Conservation (phyloP, 2,329 filamentous ascomycete species). For the Aphanocladium album region DNA sequence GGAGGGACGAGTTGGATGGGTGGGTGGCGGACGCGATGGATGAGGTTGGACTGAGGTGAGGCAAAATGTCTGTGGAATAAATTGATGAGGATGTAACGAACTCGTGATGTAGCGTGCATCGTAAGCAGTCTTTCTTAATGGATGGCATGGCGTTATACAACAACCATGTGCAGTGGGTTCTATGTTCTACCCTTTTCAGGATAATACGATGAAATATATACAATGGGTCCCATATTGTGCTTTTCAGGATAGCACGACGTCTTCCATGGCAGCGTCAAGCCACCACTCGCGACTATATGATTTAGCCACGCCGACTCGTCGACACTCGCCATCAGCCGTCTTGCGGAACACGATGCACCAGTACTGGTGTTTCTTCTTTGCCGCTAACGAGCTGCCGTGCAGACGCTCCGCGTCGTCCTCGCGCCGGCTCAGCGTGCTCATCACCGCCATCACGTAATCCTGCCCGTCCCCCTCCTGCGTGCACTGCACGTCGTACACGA, state of each 20-base stretch:
- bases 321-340: background rate
- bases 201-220: no score
- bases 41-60: background rate
- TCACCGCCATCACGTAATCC: conserved; percentile 7
- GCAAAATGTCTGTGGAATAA: background rate
- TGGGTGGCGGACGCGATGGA: background rate
- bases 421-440: conserved; percentile 12
- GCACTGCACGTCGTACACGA: conserved; percentile 8
- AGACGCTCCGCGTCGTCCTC: conserved; percentile 12
- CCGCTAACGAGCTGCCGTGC: background rate
- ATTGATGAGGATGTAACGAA: background rate
- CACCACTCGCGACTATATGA: background rate
- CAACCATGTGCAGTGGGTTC: no score
- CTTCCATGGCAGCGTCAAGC: background rate
- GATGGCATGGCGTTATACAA: no score
- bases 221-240: no score
- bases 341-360: background rate
- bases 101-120: no score
- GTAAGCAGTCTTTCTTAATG: no score
- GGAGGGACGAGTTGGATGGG: background rate
- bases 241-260: background rate
- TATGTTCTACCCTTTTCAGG: no score
- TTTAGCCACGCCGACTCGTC: background rate
- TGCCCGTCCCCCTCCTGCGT: background rate
- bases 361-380: background rate